Base-by-base conservation (phyloP, 257 asterid species). In the Anisodus tanguticus region DNA sequence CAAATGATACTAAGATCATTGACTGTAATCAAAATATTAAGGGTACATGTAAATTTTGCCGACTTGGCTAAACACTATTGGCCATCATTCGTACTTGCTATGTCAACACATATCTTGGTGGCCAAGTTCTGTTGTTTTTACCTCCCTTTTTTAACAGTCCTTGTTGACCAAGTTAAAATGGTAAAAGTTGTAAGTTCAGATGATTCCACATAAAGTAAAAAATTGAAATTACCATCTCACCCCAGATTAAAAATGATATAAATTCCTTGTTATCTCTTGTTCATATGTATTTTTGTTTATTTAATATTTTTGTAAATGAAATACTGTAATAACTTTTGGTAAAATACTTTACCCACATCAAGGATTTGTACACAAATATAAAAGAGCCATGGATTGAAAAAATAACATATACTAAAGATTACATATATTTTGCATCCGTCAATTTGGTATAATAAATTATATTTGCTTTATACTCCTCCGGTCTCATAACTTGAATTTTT, bases 51-150 rank as follows among this genome's bases (percentile, higher is more conserved):
- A 2, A 19, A 47, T 55, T 69, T 9, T 71, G 26, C 26, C 26
- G 0, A 22, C 26, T 22, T 22, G 81, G 63, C 81, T 12, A 12
- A 26, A 53, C 2, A 26, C 64, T 3, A 53, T 76, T 76, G 81
- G 81, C 26, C 6, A 7, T 51, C 26, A 26, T 51, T 76, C 47
- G 47, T 53, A 26, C 0, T 53, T 76, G 64, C 63, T 64, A 53
- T 13, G 81, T 51, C 64, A 76, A 5, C 15, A 76, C 43, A 26
- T 26, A 8, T 76, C 81, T 76, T 76, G 63, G 0, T 51, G 22
- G 63, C 19, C 81, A 76, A 76, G 63, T 53, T 51, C 22, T 45
- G 16, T 43, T 71, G 58, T 39, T 43, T 70, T 70, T 72, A 9
- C 41, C 59, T 45, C 1, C 17, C n/a, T 53, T 47, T 47, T 19